A percentile compares a stretch with the other conserved stretches of the same genome.
Evolutionary conservation across 1,284 basidiomycete genomes (phyloP).

Genomic region (Rhizoctonia solani): DNA sequence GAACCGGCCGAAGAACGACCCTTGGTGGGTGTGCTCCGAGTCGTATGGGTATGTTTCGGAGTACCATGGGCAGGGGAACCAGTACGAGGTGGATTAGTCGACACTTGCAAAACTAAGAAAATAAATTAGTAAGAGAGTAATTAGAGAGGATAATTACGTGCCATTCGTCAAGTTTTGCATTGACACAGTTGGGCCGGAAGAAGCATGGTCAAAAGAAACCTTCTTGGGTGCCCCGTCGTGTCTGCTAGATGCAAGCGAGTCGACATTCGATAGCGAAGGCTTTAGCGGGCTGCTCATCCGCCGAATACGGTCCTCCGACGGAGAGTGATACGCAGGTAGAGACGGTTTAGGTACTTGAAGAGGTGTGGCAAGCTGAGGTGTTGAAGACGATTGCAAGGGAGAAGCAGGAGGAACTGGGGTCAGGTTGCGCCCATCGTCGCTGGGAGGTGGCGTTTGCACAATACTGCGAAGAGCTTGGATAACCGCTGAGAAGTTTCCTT

Average conservation of each 20-base stretch:
- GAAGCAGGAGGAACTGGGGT: neutral
- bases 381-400: neutral
- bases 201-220: conserved; percentile 19
- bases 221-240: conserved; percentile 11
- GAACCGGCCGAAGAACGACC: conserved; percentile 10
- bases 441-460: conserved; percentile 1
- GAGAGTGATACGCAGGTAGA: neutral
- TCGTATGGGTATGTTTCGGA: neutral
- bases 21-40: conserved; percentile 13
- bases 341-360: neutral
- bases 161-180: conserved; percentile 29
- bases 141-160: neutral
- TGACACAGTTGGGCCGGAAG: conserved; percentile 17
- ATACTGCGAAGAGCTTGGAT: conserved; percentile 10
- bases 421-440: neutral
- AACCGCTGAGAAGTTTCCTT: neutral
- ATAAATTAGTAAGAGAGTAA: neutral
- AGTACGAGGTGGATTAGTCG: neutral
- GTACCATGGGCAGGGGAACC: neutral
- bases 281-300: conserved; percentile 15
- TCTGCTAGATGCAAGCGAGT: conserved; percentile 11
- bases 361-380: neutral
- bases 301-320: neutral
- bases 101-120: conserved; percentile 11
- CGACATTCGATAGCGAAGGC: conserved; percentile 18